phyloP scores from a whole-genome alignment of 2,329 filamentous ascomycete species.

The Fusarium miscanthi region DNA sequence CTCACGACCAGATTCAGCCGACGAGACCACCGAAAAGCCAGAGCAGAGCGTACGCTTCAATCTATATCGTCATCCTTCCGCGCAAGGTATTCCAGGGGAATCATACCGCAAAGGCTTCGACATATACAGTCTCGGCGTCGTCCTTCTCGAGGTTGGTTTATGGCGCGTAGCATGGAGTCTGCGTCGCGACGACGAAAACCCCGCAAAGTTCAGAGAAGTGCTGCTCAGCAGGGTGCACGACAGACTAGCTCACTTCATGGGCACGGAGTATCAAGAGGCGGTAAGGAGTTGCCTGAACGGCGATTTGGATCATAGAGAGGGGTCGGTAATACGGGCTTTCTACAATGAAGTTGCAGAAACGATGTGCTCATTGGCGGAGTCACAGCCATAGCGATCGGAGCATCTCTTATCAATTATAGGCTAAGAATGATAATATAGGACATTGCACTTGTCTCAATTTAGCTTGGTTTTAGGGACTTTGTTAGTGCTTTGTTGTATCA shows the following conservation, averaged over 20 bases:
- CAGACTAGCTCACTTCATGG: conserved; percentile 14
- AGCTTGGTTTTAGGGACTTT: background rate
- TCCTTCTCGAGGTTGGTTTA: conserved; percentile 10
- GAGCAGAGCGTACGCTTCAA: background rate
- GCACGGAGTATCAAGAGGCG: conserved; percentile 2
- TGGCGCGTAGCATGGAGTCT: background rate
- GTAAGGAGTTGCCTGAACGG: conserved; percentile 10
- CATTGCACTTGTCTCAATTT: background rate
- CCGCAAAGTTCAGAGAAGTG: background rate
- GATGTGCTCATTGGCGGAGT: conserved; percentile 14
- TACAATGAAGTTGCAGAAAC: conserved; percentile 14
- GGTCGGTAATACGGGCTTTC: conserved; percentile 1
- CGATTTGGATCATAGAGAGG: background rate
- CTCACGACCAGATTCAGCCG: background rate
- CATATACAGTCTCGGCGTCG: conserved; percentile 16
- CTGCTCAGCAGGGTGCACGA: background rate
- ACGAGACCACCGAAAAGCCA: conserved; percentile 6
- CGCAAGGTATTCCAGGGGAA: conserved; percentile 8
- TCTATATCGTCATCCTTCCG: conserved; percentile 2
- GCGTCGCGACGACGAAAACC: conserved; percentile 1
- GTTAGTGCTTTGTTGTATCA: background rate
- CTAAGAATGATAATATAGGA: background rate
- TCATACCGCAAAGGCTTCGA: conserved; percentile 5
- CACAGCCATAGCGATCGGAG: background rate
- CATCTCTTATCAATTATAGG: background rate